phyloP scores from a whole-genome alignment of 768 basidiomycete species.

The Serendipita sp. region DNA sequence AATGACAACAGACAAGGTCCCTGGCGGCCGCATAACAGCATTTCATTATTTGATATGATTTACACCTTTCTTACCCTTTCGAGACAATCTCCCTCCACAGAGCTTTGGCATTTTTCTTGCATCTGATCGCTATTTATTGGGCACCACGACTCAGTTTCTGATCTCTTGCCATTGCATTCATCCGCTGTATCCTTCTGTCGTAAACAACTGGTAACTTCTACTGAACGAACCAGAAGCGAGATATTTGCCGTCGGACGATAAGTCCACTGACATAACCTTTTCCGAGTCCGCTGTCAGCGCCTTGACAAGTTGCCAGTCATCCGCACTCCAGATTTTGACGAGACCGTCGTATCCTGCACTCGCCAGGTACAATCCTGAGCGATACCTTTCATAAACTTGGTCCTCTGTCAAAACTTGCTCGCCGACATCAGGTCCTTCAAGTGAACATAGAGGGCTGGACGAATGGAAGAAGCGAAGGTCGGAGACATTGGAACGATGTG shows the following conservation, averaged over 20 bases:
- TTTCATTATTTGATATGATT: not conserved
- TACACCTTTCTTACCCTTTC: not conserved
- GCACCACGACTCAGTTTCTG: not conserved
- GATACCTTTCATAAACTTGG: constrained; percentile 28
- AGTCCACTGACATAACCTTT: constrained; percentile 98
- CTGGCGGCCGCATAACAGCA: not conserved
- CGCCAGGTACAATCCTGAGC: constrained; percentile 82
- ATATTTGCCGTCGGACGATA: constrained; percentile 65
- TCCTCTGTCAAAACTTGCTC: constrained; percentile 33
- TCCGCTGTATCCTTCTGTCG: constrained; percentile 36
- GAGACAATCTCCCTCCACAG: not conserved
- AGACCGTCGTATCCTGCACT: constrained; percentile 89
- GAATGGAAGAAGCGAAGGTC: constrained; percentile 85
- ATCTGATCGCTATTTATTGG: not conserved
- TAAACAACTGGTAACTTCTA: constrained; percentile 85
- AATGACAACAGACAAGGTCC: not conserved
- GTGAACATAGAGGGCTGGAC: constrained; percentile 27
- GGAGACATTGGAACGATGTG: constrained; percentile 85
- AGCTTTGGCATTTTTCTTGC: not conserved
- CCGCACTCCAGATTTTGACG: constrained; percentile 93
- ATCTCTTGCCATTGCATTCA: not conserved
- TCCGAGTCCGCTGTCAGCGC: constrained; percentile 85
- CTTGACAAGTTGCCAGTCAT: constrained; percentile 88
- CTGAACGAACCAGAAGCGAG: constrained; percentile 86
- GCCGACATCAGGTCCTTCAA: constrained; percentile 23